A percentile compares a stretch with the other conserved stretches of the same genome.
Evolutionary conservation across 441 rosid genomes (phyloP).

Genomic region (Eruca vesicaria): DNA sequence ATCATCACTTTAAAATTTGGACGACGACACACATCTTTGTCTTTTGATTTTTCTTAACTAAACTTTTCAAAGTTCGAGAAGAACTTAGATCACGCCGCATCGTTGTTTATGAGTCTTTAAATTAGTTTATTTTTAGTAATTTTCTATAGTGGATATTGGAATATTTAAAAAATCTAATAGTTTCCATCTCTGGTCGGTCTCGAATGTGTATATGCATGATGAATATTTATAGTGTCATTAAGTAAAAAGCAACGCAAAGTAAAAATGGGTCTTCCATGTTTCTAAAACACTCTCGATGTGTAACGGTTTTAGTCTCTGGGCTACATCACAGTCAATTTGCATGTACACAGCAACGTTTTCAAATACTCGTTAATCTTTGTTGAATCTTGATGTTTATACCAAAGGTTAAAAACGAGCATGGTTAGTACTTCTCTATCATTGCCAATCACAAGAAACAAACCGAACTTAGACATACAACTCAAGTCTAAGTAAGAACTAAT

Average conservation of each 20-base stretch:
- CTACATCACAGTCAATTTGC: neutral
- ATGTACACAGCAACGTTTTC: neutral
- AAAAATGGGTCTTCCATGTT: neutral
- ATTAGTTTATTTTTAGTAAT: neutral
- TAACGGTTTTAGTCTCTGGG: neutral
- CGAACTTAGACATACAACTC: neutral
- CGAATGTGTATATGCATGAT: too few relatives aligned
- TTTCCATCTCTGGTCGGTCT: neutral
- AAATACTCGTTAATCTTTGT: neutral
- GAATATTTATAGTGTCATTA: neutral
- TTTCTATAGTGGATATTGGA: neutral
- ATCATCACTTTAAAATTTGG: slow-evolving; percentile 9
- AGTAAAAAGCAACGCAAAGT: slow-evolving; percentile 10
- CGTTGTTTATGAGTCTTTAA: neutral
- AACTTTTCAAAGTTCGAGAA: slow-evolving; percentile 14
- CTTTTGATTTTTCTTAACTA: neutral
- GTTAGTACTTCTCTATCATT: neutral
- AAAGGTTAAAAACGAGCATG: neutral
- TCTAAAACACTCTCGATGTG: neutral
- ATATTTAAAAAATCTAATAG: too few relatives aligned
- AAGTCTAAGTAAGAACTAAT: neutral
- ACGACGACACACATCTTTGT: neutral
- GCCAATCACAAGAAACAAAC: neutral
- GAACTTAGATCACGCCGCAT: neutral
- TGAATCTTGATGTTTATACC: neutral